Conservation (phyloP, 208 protist species). For the Crithidia sp. region DNA sequence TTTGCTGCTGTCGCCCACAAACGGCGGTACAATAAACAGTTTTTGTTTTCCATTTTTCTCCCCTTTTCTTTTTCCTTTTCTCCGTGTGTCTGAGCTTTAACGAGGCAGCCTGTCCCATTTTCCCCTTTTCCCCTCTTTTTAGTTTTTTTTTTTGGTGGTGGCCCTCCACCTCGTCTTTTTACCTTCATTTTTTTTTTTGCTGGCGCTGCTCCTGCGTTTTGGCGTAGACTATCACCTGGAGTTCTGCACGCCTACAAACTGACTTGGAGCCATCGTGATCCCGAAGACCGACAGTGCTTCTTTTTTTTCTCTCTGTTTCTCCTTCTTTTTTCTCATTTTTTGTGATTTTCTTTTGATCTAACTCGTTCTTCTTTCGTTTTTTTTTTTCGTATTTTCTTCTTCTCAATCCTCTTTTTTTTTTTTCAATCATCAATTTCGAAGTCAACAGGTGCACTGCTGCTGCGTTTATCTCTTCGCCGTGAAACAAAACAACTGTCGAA, state of each 20-base stretch:
- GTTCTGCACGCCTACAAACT: no score
- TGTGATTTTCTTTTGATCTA: neutral
- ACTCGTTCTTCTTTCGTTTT: neutral
- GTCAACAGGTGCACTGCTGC: neutral
- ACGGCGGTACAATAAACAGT: neutral
- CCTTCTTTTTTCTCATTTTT: neutral
- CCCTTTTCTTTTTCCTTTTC: conserved; percentile 16
- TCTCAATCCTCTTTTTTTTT: neutral
- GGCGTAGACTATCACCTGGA: no score
- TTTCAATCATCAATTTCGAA: neutral
- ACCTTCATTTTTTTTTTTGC: conserved; percentile 5
- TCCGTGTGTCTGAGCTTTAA: neutral
- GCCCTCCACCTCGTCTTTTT: conserved; percentile 4
- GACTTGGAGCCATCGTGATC: no score
- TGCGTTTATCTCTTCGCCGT: neutral
- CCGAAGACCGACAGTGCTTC: no score
- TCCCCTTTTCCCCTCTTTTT: neutral
- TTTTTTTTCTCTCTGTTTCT: neutral
- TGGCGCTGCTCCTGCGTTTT: neutral
- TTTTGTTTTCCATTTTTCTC: conserved; percentile 1
- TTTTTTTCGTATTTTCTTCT: neutral
- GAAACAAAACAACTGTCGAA: no score
- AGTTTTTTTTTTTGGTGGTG: neutral
- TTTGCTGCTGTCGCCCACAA: no score
- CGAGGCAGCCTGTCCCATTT: no score